A percentile compares a stretch with the other conserved stretches of the same genome.
Conservation (phyloP, 108 stramenopile species). For the Pseudonitzschia pungens region DNA sequence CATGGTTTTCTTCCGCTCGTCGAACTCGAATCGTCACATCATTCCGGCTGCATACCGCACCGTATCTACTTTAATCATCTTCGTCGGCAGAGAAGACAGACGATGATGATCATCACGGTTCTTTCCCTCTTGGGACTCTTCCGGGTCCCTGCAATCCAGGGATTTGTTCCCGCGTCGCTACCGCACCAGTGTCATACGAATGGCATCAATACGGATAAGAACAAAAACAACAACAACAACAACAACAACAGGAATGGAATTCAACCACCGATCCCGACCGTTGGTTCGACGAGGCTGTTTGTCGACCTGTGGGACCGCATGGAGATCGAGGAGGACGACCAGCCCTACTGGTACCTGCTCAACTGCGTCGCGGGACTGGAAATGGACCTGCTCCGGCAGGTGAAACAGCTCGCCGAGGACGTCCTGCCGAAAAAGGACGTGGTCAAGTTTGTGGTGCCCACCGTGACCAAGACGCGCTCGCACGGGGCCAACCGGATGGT, state of each 20-base stretch:
- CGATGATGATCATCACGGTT: neutral
- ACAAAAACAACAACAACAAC: too few relatives aligned
- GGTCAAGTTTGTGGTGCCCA: constrained; percentile 72
- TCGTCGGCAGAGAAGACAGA: neutral
- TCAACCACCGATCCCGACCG: constrained; percentile 1
- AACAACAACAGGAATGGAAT: too few relatives aligned
- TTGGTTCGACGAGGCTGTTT: too few relatives aligned
- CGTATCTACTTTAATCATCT: too few relatives aligned
- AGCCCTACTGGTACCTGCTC: constrained; percentile 78
- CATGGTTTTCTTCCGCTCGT: too few relatives aligned
- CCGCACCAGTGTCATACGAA: neutral
- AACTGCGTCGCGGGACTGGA: constrained; percentile 85
- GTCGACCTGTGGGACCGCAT: constrained; percentile 30
- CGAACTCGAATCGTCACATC: too few relatives aligned
- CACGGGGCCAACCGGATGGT: constrained; percentile 84
- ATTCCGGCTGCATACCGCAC: too few relatives aligned
- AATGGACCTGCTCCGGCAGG: constrained; percentile 63
- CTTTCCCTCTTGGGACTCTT: constrained; percentile 12
- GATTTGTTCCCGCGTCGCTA: neutral
- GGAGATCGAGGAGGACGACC: constrained; percentile 67
- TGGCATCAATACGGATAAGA: too few relatives aligned
- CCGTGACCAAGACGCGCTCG: constrained; percentile 49
- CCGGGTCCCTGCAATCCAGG: neutral
- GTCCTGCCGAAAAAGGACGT: constrained; percentile 26
- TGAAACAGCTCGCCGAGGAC: constrained; percentile 28